These are phyloP conservation scores for Gracilaria gracilis DNA, from an alignment of 23 red algal genomes.

Conservation along the genomic window DNA sequence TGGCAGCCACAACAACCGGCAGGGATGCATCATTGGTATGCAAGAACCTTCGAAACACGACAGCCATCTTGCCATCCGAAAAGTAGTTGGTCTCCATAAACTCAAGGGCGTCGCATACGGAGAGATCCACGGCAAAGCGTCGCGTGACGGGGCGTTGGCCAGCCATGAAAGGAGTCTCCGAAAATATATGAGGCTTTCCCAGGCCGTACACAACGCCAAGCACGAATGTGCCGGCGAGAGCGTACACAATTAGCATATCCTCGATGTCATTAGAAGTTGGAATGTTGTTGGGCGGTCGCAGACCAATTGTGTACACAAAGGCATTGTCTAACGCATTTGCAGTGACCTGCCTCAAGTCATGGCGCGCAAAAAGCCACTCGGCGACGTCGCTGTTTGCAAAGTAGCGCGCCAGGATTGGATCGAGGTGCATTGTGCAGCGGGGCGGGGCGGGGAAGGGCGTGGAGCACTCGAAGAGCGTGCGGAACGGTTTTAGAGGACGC, in stretches of 20 bases:
- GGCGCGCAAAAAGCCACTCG: conserved; percentile 50
- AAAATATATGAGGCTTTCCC: conserved; percentile 57
- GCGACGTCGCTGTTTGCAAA: conserved; percentile 36
- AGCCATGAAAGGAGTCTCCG: conserved; percentile 64
- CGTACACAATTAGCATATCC: conserved; percentile 67
- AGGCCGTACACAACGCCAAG: conserved; percentile 70
- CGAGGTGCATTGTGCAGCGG: conserved; percentile 42
- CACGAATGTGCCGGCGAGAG: conserved; percentile 40
- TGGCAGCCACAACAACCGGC: conserved; percentile 24
- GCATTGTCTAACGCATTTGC: conserved; percentile 25
- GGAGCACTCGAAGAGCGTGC: not conserved
- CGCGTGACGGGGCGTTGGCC: conserved; percentile 43
- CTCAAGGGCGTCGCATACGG: conserved; percentile 46
- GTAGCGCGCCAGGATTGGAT: conserved; percentile 28
- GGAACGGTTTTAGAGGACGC: not conserved
- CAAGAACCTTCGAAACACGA: conserved; percentile 64
- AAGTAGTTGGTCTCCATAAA: conserved; percentile 75
- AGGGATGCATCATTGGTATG: conserved; percentile 55
- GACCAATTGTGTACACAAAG: conserved; percentile 55
- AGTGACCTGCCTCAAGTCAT: conserved; percentile 45
- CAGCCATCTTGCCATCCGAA: conserved; percentile 60
- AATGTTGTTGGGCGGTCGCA: not conserved
- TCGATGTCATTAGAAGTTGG: conserved; percentile 43
- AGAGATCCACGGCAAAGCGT: conserved; percentile 75
- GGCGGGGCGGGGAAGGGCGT: no score